Evolutionary conservation across 1,139 yeast species (phyloP), one percentile per base, ranked within the genome.

Genomic region (Yamadazyma atmosphaerica): DNA sequence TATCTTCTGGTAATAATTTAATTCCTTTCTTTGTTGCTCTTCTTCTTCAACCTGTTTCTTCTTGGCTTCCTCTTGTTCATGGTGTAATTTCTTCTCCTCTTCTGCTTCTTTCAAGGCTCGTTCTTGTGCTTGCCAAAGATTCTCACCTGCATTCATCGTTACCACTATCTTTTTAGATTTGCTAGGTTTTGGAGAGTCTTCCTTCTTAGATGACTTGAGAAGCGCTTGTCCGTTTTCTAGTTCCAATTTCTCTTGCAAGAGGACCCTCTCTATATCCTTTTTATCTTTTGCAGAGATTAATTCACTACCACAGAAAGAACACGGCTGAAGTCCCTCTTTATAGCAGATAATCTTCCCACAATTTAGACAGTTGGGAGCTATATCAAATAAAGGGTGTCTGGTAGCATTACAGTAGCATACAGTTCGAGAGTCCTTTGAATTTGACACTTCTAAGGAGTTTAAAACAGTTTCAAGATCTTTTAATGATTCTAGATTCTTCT

Each of bases 281-380:
- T 77, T 74, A 46, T 88, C 96, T 15, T 74, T 73, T 7, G 61
- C 56, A 4, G 81, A 72, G 13, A 92, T 68, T 27, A 92, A 63
- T 24, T 81, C 85, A 17, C 71, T 60, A 0, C 89, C 88, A 64
- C 98, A 92, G 46, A 67, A 86, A 2, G 94, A 77, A 56, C 99
- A 94, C 4, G 94, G 94, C 39, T 89, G 88, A n/a, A 81, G 58
- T 0, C 98, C 98, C 56, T 94, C 98, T 51, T 82, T 82, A 3
- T 75, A 74, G 64, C 99, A 94, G 2, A 92, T 86, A 28, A 94
- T 87, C 56, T 89, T 88, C 9, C 99, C 99, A 61, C 99, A 94
- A 42, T 84, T 82, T 32, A 92, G 63, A 54, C 99, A 94, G 57
- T 94, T 94, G 0, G 98, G 98, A 1, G 95, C 92, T 42, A 86